phyloP scores from a whole-genome alignment of 208 protist species.

The Herpetomonas samuelpessoai region DNA sequence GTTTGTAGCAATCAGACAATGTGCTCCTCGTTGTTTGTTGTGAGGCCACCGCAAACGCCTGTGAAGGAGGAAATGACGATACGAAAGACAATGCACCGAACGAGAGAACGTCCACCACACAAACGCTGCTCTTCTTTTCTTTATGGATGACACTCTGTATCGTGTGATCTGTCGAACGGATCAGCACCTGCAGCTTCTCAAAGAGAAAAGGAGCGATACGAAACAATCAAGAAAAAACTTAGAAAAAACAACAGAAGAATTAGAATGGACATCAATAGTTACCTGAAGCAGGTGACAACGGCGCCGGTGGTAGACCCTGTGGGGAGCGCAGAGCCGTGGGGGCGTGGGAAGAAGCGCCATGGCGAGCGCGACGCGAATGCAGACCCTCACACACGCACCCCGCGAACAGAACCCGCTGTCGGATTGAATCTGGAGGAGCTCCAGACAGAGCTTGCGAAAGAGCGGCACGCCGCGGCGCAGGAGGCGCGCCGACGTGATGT shows the following conservation, averaged over 20 bases:
- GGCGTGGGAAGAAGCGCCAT: constrained; percentile 25
- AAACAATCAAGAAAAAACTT: constrained; percentile 2
- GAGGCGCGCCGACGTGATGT: constrained; percentile 18
- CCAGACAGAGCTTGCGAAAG: constrained; percentile 22
- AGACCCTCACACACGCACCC: not conserved
- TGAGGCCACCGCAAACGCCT: too few species aligned
- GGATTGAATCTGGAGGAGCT: constrained; percentile 25
- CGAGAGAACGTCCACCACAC: too few species aligned
- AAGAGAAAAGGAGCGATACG: constrained; percentile 4
- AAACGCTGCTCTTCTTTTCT: too few species aligned
- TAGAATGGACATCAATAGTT: constrained; percentile 52
- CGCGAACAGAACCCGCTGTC: constrained; percentile 12
- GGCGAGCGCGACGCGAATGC: not conserved
- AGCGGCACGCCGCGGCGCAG: constrained; percentile 16
- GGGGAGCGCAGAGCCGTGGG: constrained; percentile 26
- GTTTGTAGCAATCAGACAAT: too few species aligned
- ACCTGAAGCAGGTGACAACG: constrained; percentile 45
- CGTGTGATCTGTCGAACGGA: too few species aligned
- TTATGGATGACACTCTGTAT: too few species aligned
- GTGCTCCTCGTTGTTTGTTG: too few species aligned
- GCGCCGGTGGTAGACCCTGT: constrained; percentile 28
- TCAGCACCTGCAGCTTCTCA: not conserved
- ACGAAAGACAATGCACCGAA: too few species aligned
- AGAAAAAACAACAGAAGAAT: not conserved
- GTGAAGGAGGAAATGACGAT: too few species aligned